These are phyloP conservation scores for Corymbia calophylla DNA, from an alignment of 441 rosid species.

Conservation along the genomic window DNA sequence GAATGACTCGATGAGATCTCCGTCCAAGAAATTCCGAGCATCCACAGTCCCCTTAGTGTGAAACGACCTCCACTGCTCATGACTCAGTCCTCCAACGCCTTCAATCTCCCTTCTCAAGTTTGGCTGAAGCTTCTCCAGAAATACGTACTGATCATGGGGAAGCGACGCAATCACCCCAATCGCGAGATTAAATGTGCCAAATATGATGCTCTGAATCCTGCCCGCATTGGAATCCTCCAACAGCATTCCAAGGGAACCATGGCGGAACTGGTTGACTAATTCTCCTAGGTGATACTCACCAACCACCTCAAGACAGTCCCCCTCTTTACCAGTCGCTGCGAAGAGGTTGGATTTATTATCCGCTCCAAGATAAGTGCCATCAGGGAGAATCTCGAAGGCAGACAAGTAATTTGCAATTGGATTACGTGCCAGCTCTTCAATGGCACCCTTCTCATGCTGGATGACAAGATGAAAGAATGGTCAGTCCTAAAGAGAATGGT, in stretches of 20 bases:
- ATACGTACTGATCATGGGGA: constrained; percentile 67
- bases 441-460: constrained; percentile 95
- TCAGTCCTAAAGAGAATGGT: neutral
- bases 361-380: constrained; percentile 84
- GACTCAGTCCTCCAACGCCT: constrained; percentile 83
- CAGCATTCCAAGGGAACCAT: constrained; percentile 93
- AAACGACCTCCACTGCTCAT: constrained; percentile 89
- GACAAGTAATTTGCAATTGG: constrained; percentile 94
- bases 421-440: constrained; percentile 88
- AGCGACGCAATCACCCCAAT: constrained; percentile 89
- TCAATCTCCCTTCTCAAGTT: constrained; percentile 74
- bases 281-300: constrained; percentile 96
- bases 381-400: constrained; percentile 93
- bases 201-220: constrained; percentile 69
- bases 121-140: constrained; percentile 71
- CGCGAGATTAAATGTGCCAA: constrained; percentile 70
- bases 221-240: constrained; percentile 82
- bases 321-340: constrained; percentile 83
- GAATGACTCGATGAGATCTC: constrained; percentile 80
- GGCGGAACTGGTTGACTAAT: constrained; percentile 77
- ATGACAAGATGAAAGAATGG: neutral
- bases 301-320: constrained; percentile 80
- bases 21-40: constrained; percentile 69
- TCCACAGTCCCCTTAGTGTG: constrained; percentile 65
- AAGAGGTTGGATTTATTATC: constrained; percentile 73